These are phyloP conservation scores for Cladosporium oxysporum DNA, from an alignment of 2,329 filamentous ascomycete species.

Conservation along the genomic window DNA sequence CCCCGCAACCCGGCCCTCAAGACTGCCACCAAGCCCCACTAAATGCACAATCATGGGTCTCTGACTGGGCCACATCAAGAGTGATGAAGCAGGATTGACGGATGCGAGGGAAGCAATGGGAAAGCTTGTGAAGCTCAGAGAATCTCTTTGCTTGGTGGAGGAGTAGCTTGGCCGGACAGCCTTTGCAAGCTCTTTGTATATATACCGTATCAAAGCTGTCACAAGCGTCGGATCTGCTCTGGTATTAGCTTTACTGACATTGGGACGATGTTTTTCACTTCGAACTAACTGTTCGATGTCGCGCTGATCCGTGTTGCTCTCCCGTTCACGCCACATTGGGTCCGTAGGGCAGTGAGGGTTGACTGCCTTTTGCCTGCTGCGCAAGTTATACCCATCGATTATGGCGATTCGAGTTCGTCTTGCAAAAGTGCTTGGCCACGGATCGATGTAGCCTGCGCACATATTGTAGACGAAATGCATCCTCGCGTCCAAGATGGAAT, in stretches of 20 bases:
- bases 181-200: constrained; percentile 20
- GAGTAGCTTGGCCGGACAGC: constrained; percentile 19
- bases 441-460: too few relatives aligned
- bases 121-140: constrained; percentile 5
- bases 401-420: too few relatives aligned
- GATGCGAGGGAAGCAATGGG: neutral
- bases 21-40: constrained; percentile 34
- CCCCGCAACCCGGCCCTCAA: constrained; percentile 73
- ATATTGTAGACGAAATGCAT: too few relatives aligned
- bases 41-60: constrained; percentile 19
- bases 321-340: too few relatives aligned
- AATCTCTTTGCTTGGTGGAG: neutral
- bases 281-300: too few relatives aligned
- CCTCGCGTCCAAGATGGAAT: too few relatives aligned
- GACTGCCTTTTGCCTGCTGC: too few relatives aligned
- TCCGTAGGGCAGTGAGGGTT: too few relatives aligned
- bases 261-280: too few relatives aligned
- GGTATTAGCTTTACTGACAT: neutral
- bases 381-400: too few relatives aligned
- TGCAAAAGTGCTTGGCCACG: too few relatives aligned
- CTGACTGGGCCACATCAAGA: neutral
- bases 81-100: neutral
- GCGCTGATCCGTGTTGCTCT: too few relatives aligned
- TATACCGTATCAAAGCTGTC: constrained; percentile 22
- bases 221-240: constrained; percentile 18